Base-by-base conservation (phyloP, 495 filamentous ascomycete genomes). In the Jackrogersella multiformis region DNA sequence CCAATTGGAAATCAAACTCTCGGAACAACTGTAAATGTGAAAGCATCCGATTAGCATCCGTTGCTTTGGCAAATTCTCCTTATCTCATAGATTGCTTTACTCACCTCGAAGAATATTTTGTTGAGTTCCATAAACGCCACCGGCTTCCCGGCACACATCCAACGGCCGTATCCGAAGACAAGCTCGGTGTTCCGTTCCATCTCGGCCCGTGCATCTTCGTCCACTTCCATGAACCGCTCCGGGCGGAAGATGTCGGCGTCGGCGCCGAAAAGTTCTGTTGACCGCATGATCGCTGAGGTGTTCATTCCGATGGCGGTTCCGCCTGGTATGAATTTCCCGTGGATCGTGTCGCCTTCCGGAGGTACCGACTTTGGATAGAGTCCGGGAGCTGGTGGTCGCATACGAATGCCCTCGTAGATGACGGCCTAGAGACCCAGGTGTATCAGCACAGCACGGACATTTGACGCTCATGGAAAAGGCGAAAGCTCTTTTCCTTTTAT, bases 1-100 rank as follows among this genome's bases (percentile, higher is more conserved):
- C 63, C 10, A 49, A 18, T 26, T 49, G 45, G 45, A 49, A 49
- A 49, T 49, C 45, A 8, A 49, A 49, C 32, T 49, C 45, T 18
- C 45, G 45, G 1, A 49, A 49, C 9, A 49, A 3, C 45, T 49
- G 1, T n/a, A 49, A 18, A 9, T 36, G 7, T 7, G 4, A 18
- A 13, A 16, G 44, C 5, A 15, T 15, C 10, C 7, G 1, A 7
- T 28, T 48, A 30, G 24, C 44, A 15, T 7, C 13, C 0, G 15
- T 2, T 48, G 3, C 5, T 24, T 15, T 28, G 4, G 2, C 44
- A 8, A n/a, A 2, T 16, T 1, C 13, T 28, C 6, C 5, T 1
- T n/a, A 26, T 12, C 13, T 24, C n/a, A 48, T n/a, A 4, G 0
- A 0, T 4, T 23, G 1, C 13, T 18, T 18, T 6, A 30, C 24